A percentile compares a stretch with the other conserved stretches of the same genome.
These are phyloP conservation scores for Trichoderma gamsii DNA, from an alignment of 495 filamentous ascomycete species.

Conservation along the genomic window DNA sequence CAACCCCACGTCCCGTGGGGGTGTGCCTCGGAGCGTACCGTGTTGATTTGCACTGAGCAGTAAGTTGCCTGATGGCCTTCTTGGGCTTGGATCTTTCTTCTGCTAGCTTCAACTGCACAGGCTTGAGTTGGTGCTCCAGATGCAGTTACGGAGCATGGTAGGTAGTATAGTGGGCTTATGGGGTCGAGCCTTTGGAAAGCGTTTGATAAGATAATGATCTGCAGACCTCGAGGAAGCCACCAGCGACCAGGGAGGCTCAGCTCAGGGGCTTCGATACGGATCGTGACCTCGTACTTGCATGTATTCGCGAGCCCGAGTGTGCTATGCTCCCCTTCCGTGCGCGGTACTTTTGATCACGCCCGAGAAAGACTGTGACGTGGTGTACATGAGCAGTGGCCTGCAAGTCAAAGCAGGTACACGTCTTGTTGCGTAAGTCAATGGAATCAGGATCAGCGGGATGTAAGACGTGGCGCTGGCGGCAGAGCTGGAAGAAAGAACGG, in stretches of 20 bases:
- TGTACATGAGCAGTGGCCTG: background rate
- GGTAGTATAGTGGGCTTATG: constrained; percentile 3
- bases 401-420: background rate
- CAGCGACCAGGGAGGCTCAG: background rate
- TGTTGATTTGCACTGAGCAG: background rate
- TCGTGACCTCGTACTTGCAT: constrained; percentile 4
- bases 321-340: constrained; percentile 3
- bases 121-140: background rate
- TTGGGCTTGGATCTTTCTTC: background rate
- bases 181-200: background rate
- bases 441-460: too few species aligned
- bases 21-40: background rate
- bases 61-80: background rate
- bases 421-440: background rate
- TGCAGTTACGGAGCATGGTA: background rate
- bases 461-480: too few species aligned
- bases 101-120: background rate
- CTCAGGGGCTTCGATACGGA: constrained; percentile 10
- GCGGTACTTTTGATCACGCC: constrained; percentile 12
- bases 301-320: background rate
- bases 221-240: background rate
- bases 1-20: constrained; percentile 8
- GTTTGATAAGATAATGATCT: constrained; percentile 14
- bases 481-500: too few species aligned
- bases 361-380: constrained; percentile 1